A percentile compares a stretch with the other conserved stretches of the same genome.
Evolutionary conservation across 2,329 filamentous ascomycete species (phyloP).

Genomic region (Cytospora schulzeri): DNA sequence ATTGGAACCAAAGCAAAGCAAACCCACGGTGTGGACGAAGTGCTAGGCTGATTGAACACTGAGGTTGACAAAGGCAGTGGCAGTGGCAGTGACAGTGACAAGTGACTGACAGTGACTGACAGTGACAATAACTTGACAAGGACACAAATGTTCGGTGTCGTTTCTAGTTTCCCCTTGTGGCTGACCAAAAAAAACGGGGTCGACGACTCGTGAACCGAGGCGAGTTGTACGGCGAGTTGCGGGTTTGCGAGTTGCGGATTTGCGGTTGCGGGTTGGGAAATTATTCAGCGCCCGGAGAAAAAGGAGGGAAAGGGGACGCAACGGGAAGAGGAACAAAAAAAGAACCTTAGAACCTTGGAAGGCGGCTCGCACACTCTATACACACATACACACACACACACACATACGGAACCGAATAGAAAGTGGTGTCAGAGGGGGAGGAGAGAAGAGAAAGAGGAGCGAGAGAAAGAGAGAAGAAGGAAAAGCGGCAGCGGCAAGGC

Average conservation of each 20-base stretch:
- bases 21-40: conserved; percentile 2
- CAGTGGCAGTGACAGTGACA: neutral
- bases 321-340: neutral
- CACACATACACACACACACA: too few species aligned
- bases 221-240: conserved; percentile 4
- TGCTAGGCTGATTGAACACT: conserved; percentile 5
- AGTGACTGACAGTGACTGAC: neutral
- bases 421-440: neutral
- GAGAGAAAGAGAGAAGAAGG: neutral
- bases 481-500: conserved; percentile 12
- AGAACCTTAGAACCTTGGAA: neutral
- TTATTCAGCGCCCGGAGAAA: conserved; percentile 19
- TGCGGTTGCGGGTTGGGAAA: conserved; percentile 1
- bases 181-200: conserved; percentile 6
- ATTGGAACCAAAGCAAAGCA: conserved; percentile 1
- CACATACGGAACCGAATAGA: neutral
- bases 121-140: conserved; percentile 7
- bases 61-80: conserved; percentile 12
- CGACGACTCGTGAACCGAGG: conserved; percentile 16
- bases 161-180: conserved; percentile 1
- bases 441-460: conserved; percentile 8
- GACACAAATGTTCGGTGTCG: neutral
- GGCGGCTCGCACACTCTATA: conserved; percentile 10
- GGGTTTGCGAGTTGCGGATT: neutral
- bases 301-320: conserved; percentile 20